Base-by-base conservation (phyloP, 495 filamentous ascomycete species). In the Penicillium nucicola region DNA sequence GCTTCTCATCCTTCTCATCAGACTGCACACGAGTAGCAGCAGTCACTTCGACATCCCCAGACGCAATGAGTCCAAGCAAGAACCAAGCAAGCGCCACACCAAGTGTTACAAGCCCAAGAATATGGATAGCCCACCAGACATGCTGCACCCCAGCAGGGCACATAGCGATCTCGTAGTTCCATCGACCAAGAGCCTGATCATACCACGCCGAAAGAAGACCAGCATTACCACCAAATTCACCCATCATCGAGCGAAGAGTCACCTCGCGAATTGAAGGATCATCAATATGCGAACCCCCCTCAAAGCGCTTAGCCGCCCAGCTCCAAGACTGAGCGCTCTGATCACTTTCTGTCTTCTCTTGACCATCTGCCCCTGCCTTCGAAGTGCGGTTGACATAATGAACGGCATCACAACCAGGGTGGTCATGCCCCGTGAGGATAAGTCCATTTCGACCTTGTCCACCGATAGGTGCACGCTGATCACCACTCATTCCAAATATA, bases 171-270 rank as follows among this genome's bases (percentile, higher is more conserved):
- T 89, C 89, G 43, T 88, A 88, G 55, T 76, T 76, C 93, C 93
- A 98, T 56, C 88, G 84, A 70, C 60, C 71, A 0, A 57, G 58
- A 5, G 76, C 69, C 33, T 77, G 41, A 67, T 97, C 88, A 61
- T 91, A 97, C 95, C 95, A 98, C 2, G 86, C 74, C 34, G 85
- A 91, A 35, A 98, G 64, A 23, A 98, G 71, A 0, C 89, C 95
- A 0, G 90, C 92, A 65, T 95, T 91, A 4, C 93, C 93, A 15
- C 83, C 84, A 60, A 84, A 97, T 20, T 87, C 87, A 19, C 92
- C 93, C 93, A 98, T 98, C 93, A 98, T 97, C 57, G 90, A 95
- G n/a, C 90, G 81, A 5, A 97, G 86, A 0, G 93, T 98, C 44
- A 97, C 82, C 69, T 97, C 93, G 2, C 91, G 73, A n/a, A 96